Conservation (phyloP, 2,329 filamentous ascomycete genomes). For the Grosmannia serpens region DNA sequence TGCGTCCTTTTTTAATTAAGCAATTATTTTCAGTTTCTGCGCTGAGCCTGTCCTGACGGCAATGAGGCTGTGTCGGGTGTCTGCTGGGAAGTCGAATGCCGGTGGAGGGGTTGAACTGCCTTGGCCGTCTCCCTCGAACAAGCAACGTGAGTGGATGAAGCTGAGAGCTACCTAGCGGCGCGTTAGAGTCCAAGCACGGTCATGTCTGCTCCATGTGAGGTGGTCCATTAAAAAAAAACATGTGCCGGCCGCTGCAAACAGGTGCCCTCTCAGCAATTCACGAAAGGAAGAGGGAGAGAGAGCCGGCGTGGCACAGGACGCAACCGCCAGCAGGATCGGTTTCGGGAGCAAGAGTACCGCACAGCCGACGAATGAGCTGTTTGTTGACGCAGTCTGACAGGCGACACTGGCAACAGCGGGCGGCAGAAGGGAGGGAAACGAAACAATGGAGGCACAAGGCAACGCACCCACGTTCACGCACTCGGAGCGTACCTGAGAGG, state of each 20-base stretch:
- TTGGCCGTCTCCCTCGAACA: background rate
- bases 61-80: background rate
- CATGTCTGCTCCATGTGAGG: background rate
- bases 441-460: background rate
- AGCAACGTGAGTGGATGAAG: slow-evolving; percentile 1
- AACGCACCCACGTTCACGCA: background rate
- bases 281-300: background rate
- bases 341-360: background rate
- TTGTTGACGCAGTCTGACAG: slow-evolving; percentile 3
- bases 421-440: background rate
- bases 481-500: background rate
- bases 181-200: background rate
- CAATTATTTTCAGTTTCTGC: background rate
- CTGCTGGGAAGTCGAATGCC: background rate
- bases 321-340: background rate
- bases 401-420: background rate
- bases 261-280: background rate
- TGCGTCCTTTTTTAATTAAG: slow-evolving; percentile 1
- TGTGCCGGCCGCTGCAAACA: background rate
- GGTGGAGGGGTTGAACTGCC: background rate
- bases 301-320: slow-evolving; percentile 4
- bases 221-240: background rate
- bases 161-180: slow-evolving; percentile 2
- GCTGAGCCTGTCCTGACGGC: background rate
- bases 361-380: slow-evolving; percentile 1